Evolutionary conservation across 1,139 yeast species (phyloP).

Genomic region (Nakaseomyces kungkrabaensis): DNA sequence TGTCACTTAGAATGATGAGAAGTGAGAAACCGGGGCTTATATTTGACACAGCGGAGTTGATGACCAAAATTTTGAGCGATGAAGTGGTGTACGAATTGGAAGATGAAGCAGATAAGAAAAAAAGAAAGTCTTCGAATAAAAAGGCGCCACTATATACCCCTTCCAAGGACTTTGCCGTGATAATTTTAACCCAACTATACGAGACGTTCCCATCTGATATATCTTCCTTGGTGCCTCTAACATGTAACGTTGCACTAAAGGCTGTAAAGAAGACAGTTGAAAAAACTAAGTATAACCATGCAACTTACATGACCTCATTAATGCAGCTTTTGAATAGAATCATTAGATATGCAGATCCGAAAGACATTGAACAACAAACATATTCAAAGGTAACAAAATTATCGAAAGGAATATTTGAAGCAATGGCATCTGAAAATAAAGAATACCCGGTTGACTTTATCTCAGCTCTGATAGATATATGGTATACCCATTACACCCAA

Average conservation of each 20-base stretch:
- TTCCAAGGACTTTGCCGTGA: constrained; percentile 20
- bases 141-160: constrained; percentile 17
- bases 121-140: constrained; percentile 15
- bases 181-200: constrained; percentile 21
- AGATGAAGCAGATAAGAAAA: constrained; percentile 9
- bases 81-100: constrained; percentile 15
- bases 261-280: constrained; percentile 27
- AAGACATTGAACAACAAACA: constrained; percentile 1
- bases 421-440: constrained; percentile 13
- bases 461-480: constrained; percentile 18
- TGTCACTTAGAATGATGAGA: constrained; percentile 13
- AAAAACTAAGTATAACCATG: constrained; percentile 21
- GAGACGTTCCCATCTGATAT: constrained; percentile 28
- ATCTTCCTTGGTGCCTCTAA: constrained; percentile 27
- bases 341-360: constrained; percentile 12
- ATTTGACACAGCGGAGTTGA: constrained; percentile 22
- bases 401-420: constrained; percentile 17
- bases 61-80: constrained; percentile 22
- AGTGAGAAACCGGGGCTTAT: constrained; percentile 16
- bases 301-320: constrained; percentile 21
- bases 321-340: constrained; percentile 21
- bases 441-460: constrained; percentile 22
- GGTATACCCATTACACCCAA: constrained; percentile 16
- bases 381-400: constrained; percentile 12
- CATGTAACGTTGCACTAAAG: constrained; percentile 25